Evolutionary conservation across 306 rosid genomes (phyloP).

Genomic region (Pyrus communis): DNA sequence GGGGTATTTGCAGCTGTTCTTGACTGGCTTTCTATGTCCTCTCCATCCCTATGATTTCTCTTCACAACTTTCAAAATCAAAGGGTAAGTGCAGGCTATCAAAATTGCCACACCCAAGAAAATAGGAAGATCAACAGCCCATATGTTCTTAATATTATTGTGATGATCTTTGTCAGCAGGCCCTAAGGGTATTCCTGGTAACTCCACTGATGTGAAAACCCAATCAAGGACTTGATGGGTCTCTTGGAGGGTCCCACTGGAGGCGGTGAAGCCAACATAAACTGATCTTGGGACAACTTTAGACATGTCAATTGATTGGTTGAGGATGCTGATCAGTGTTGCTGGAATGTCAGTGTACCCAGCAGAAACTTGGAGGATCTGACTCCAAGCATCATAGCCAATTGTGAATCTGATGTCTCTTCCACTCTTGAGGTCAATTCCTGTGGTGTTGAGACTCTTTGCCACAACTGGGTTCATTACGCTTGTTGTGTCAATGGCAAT

Average conservation of each 20-base stretch:
- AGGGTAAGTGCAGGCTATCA: slow-evolving; percentile 4
- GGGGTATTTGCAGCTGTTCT: slow-evolving; percentile 33
- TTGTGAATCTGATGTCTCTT: slow-evolving; percentile 29
- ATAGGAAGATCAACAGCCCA: slow-evolving; percentile 16
- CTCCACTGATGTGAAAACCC: slow-evolving; percentile 50
- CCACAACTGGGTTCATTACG: slow-evolving; percentile 30
- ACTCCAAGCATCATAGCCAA: slow-evolving; percentile 41
- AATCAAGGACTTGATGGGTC: slow-evolving; percentile 33
- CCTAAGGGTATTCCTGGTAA: slow-evolving; percentile 15
- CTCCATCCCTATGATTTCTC: slow-evolving; percentile 2
- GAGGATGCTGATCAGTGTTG: slow-evolving; percentile 21
- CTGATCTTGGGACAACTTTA: slow-evolving; percentile 25
- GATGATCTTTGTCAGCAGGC: not conserved
- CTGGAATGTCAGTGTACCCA: slow-evolving; percentile 26
- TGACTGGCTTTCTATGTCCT: slow-evolving; percentile 33
- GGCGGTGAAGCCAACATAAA: slow-evolving; percentile 55
- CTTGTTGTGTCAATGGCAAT: slow-evolving; percentile 42
- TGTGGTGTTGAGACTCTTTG: slow-evolving; percentile 25
- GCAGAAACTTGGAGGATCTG: slow-evolving; percentile 26
- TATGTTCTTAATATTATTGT: slow-evolving; percentile 17
- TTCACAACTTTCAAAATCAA: slow-evolving; percentile 21
- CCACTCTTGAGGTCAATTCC: slow-evolving; percentile 47
- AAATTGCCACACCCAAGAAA: slow-evolving; percentile 5
- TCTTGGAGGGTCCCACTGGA: slow-evolving; percentile 37
- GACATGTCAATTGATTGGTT: slow-evolving; percentile 28